Conservation (phyloP, 495 filamentous ascomycete genomes). For the Poronia punctata region DNA sequence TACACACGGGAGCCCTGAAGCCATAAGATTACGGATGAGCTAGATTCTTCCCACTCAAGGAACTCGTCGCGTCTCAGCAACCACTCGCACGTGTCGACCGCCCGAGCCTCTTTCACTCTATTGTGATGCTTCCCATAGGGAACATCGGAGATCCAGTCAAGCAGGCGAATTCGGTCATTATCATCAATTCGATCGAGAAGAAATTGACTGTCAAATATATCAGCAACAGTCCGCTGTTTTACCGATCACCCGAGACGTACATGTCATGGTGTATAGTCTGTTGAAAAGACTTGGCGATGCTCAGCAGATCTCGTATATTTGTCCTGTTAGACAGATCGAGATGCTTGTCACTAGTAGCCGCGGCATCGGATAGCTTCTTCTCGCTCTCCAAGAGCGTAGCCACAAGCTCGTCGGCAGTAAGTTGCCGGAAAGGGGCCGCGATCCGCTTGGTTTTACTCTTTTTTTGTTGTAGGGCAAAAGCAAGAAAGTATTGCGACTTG, state of each 20-base stretch:
- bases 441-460: neutral
- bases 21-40: constrained; percentile 1
- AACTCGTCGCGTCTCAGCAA: neutral
- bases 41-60: neutral
- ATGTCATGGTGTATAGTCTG: neutral
- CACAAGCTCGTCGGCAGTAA: neutral
- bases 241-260: neutral
- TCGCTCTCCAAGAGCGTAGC: neutral
- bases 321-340: neutral
- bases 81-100: neutral
- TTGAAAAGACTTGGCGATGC: neutral
- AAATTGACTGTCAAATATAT: neutral
- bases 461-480: neutral
- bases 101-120: neutral
- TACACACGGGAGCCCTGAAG: constrained; percentile 2
- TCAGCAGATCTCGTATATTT: neutral
- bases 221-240: neutral
- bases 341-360: neutral
- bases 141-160: neutral
- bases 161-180: neutral
- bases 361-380: neutral
- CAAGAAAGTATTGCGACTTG: neutral
- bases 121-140: neutral
- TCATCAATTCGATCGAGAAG: neutral
- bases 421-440: neutral